Evolutionary conservation across 176 grass and related monocot species (phyloP).

Genomic region (Coix lacrymajobi): DNA sequence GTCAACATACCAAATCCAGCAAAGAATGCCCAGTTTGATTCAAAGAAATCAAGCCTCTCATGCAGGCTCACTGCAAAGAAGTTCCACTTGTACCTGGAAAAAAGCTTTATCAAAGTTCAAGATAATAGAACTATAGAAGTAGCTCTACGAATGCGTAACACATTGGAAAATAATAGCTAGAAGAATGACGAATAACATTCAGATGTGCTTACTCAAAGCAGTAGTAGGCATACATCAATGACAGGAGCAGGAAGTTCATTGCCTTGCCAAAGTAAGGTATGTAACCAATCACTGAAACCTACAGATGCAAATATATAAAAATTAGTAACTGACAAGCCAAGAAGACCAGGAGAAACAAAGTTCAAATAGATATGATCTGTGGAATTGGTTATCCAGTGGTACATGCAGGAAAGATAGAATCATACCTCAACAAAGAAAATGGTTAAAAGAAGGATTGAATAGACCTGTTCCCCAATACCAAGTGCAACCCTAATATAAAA

Average conservation of each 20-base stretch:
- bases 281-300: slow-evolving; percentile 78
- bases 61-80: slow-evolving; percentile 78
- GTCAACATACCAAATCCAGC: slow-evolving; percentile 83
- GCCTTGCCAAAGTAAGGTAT: slow-evolving; percentile 84
- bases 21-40: slow-evolving; percentile 99
- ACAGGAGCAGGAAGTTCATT: slow-evolving; percentile 79
- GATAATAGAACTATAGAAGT: not conserved
- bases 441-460: slow-evolving; percentile 77
- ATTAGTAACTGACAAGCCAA: not conserved
- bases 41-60: slow-evolving; percentile 80
- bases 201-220: slow-evolving; percentile 82
- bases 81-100: slow-evolving; percentile 94
- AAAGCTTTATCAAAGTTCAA: slow-evolving; percentile 15
- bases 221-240: slow-evolving; percentile 98
- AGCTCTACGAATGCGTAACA: not conserved
- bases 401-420: slow-evolving; percentile 12
- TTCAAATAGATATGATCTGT: not conserved
- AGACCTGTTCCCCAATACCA: slow-evolving; percentile 87
- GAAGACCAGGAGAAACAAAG: not conserved
- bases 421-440: slow-evolving; percentile 98
- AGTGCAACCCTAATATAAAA: slow-evolving; percentile 58
- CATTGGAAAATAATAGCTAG: not conserved
- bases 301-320: slow-evolving; percentile 6
- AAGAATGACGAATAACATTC: slow-evolving; percentile 1
- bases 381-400: slow-evolving; percentile 6